Evolutionary conservation across 805 yeast genomes (phyloP), one percentile per base, ranked within the genome.

Genomic region (Metschnikowia chrysomelidarum): DNA sequence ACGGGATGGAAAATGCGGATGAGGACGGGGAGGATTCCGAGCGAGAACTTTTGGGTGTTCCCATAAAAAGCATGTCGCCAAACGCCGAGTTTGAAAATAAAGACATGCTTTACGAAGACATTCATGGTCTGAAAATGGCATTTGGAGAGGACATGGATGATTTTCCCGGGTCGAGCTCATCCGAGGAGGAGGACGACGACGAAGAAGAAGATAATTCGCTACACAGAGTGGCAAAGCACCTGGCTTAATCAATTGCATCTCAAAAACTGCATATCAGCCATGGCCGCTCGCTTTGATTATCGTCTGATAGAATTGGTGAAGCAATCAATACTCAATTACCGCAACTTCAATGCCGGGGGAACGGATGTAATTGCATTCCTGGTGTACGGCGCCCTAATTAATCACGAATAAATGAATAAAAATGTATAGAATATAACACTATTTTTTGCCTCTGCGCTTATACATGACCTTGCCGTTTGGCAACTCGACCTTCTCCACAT

Each of bases 381-480:
- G n/a, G n/a, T n/a, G n/a, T n/a, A n/a, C n/a, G n/a, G n/a, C n/a
- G n/a, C n/a, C n/a, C n/a, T n/a, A n/a, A n/a, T n/a, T n/a, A n/a
- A n/a, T n/a, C n/a, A n/a, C n/a, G n/a, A n/a, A n/a, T n/a, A n/a
- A n/a, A n/a, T n/a, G n/a, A n/a, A n/a, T n/a, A n/a, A n/a, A n/a
- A n/a, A n/a, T n/a, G n/a, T n/a, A n/a, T n/a, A n/a, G n/a, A n/a
- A n/a, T n/a, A n/a, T 24, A 14, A n/a, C n/a, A n/a, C n/a, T n/a
- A n/a, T n/a, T n/a, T n/a, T 26, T 38, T 41, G 10, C 42, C 36
- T 18, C 43, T 49, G 4, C 53, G 43, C 17, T 36, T 59, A 36
- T 64, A 65, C 12, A 76, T 66, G 8, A 75, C 75, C 51, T 78
- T 78, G 1, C 86, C 86, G 49, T 79, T 80, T 7, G 82, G 82